These are phyloP conservation scores for Cryphonectria carpinicola DNA, from an alignment of 2,329 filamentous ascomycete genomes.

Conservation along the genomic window DNA sequence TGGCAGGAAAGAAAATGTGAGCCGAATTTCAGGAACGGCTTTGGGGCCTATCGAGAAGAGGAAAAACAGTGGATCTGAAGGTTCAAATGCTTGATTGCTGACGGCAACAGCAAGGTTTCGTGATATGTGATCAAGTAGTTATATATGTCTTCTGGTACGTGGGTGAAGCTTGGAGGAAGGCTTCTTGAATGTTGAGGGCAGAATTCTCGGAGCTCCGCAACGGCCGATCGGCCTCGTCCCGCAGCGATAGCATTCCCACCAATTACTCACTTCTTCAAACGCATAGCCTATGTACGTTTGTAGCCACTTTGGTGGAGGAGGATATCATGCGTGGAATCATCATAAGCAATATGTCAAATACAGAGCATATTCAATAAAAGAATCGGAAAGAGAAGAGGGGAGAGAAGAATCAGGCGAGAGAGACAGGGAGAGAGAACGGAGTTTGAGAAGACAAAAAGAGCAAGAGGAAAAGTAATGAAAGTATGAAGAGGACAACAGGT, in stretches of 20 bases:
- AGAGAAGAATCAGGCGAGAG: neutral
- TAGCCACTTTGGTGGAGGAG: neutral
- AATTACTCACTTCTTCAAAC: neutral
- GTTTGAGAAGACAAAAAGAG: too few relatives aligned
- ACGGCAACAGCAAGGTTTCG: neutral
- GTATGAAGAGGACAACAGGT: too few relatives aligned
- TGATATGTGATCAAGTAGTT: neutral
- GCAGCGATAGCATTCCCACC: neutral
- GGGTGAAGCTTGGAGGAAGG: neutral
- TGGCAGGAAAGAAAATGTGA: neutral
- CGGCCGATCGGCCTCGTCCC: slow-evolving; percentile 4
- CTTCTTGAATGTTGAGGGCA: neutral
- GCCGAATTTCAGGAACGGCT: neutral
- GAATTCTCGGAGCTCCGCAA: slow-evolving; percentile 7
- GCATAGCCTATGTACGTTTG: too few relatives aligned
- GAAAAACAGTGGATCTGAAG: neutral
- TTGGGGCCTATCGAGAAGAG: neutral
- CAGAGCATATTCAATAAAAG: neutral
- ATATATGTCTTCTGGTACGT: neutral
- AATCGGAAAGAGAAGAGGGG: neutral
- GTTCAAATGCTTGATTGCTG: neutral
- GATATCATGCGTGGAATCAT: neutral
- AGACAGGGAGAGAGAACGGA: neutral
- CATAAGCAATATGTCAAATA: neutral
- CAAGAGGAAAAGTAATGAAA: too few relatives aligned